These are phyloP conservation scores for Davidsoniella neocaledoniae DNA, from an alignment of 2,329 filamentous ascomycete species.

Conservation along the genomic window DNA sequence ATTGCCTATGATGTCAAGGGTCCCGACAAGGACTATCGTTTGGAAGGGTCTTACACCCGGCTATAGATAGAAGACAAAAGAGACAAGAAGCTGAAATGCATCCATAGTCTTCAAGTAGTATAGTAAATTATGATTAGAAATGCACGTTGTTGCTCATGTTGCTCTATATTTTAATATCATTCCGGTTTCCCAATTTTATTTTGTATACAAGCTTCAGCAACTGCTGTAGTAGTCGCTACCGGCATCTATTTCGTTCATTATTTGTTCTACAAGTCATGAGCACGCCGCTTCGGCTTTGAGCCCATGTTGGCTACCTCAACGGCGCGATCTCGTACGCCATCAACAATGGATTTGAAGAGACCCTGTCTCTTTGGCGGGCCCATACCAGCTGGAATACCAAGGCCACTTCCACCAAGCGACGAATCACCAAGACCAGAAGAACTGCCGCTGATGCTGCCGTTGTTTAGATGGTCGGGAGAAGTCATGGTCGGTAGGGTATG, in stretches of 20 bases:
- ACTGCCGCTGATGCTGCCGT: slow-evolving; percentile 23
- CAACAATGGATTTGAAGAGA: slow-evolving; percentile 49
- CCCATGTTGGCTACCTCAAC: neutral
- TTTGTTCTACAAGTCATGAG: slow-evolving; percentile 2
- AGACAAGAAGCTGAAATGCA: neutral
- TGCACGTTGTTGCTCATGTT: no score
- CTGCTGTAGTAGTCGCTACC: no score
- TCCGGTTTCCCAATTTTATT: no score
- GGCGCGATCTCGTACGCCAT: slow-evolving; percentile 18
- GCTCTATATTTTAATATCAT: no score
- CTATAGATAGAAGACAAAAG: neutral
- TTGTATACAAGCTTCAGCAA: no score
- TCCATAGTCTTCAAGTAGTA: no score
- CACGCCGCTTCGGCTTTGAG: neutral
- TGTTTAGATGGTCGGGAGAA: slow-evolving; percentile 35
- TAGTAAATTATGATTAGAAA: no score
- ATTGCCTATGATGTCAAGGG: slow-evolving; percentile 51
- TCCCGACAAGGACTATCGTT: slow-evolving; percentile 57
- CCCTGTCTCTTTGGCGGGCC: slow-evolving; percentile 36
- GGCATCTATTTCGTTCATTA: no score
- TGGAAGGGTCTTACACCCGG: slow-evolving; percentile 35
- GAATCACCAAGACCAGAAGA: slow-evolving; percentile 17
- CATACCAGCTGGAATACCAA: neutral
- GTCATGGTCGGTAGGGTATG: slow-evolving; percentile 91
- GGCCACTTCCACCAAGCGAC: neutral